A percentile compares a stretch with the other conserved stretches of the same genome.
phyloP scores from a whole-genome alignment of 257 asterid species.

The Petunia secreta region DNA sequence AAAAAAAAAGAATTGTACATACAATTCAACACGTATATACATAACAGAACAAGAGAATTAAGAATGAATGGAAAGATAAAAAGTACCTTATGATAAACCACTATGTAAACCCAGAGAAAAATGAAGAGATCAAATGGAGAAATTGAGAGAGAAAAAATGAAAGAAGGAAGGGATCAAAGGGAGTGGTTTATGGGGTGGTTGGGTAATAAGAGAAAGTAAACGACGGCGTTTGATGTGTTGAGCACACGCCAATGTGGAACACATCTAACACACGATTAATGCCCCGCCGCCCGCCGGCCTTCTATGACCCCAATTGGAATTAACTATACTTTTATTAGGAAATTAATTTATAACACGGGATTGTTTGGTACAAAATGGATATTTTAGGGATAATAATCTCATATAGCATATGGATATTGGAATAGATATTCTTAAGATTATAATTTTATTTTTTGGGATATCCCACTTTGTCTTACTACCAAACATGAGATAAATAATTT shows the following conservation, averaged over 20 bases:
- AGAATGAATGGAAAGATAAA: background rate
- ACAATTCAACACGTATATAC: background rate
- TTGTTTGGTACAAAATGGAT: no score
- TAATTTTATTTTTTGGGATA: no score
- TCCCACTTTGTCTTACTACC: no score
- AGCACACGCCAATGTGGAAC: conserved; percentile 36
- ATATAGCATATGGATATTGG: no score
- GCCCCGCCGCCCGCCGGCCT: background rate
- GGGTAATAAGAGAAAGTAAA: conserved; percentile 13
- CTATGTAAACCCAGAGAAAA: background rate
- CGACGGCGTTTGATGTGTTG: conserved; percentile 33
- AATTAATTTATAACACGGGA: no score
- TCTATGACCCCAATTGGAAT: background rate
- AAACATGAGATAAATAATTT: no score
- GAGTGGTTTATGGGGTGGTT: background rate
- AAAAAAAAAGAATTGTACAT: background rate
- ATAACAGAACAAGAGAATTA: no score
- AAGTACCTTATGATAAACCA: conserved; percentile 28
- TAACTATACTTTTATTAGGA: background rate
- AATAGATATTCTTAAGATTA: no score
- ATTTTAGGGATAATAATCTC: no score
- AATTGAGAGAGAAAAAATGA: background rate
- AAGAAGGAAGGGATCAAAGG: background rate
- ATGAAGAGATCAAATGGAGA: background rate
- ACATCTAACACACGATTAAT: background rate